Evolutionary conservation across 2,329 filamentous ascomycete genomes (phyloP).

Genomic region (Fusarium sp.): DNA sequence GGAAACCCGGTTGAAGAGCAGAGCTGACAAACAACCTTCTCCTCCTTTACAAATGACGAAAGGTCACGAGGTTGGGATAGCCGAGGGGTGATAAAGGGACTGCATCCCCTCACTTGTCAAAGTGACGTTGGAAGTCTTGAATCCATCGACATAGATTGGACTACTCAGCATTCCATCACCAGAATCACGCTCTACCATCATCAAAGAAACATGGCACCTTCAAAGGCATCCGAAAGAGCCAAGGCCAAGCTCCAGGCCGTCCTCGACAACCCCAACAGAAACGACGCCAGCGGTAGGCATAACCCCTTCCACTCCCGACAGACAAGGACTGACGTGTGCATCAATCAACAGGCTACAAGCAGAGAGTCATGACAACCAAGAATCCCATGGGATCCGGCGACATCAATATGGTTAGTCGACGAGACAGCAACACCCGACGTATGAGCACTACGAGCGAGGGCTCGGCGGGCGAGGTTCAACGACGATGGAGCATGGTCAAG

Average conservation of each 20-base stretch:
- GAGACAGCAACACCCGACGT: conserved; percentile 31
- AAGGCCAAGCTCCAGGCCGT: conserved; percentile 36
- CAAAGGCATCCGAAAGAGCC: conserved; percentile 32
- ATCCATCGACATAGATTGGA: not conserved
- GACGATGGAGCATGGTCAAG: conserved; percentile 34
- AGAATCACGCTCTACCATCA: not conserved
- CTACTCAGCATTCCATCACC: not conserved
- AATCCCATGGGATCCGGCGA: conserved; percentile 27
- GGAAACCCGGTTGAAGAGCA: conserved; percentile 4
- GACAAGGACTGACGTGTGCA: not conserved
- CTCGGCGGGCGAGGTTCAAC: conserved; percentile 16
- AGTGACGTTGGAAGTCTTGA: not conserved
- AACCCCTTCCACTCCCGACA: fast-evolving
- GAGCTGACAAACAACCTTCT: conserved; percentile 25
- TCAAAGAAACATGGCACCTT: conserved; percentile 22
- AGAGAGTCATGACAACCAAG: conserved; percentile 36
- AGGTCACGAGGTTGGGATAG: conserved; percentile 10
- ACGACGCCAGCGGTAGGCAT: conserved; percentile 21
- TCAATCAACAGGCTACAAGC: conserved; percentile 19
- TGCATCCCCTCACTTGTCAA: conserved; percentile 15
- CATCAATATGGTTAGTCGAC: conserved; percentile 28
- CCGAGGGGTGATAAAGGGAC: conserved; percentile 13
- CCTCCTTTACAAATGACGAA: conserved; percentile 16
- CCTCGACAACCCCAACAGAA: conserved; percentile 30
- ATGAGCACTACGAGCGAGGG: conserved; percentile 30